A percentile compares a stretch with the other conserved stretches of the same genome.
These are phyloP conservation scores for Phlyctochytrium bullatum DNA, from an alignment of 192 early-diverging fungal genomes.

Conservation along the genomic window DNA sequence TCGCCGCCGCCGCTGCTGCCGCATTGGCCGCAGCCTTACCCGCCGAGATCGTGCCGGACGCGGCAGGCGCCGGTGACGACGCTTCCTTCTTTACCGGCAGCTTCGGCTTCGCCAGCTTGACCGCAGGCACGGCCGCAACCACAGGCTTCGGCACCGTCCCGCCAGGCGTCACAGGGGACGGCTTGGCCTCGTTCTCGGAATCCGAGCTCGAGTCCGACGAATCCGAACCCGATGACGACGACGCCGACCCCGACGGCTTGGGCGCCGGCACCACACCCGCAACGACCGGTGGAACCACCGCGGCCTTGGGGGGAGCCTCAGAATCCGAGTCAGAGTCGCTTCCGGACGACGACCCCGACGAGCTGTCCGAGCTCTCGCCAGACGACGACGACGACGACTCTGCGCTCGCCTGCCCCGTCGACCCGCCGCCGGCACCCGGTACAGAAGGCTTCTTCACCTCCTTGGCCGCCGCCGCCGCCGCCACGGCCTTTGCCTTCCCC, in stretches of 20 bases:
- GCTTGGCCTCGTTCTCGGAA: too few species aligned
- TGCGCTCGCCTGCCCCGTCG: too few species aligned
- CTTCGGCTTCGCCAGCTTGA: neutral
- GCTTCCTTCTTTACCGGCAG: neutral
- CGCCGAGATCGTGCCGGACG: neutral
- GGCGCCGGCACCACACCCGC: neutral
- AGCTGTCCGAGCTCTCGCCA: neutral
- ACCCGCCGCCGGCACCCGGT: too few species aligned
- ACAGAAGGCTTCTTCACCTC: too few species aligned
- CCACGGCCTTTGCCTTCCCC: too few species aligned
- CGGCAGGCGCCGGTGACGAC: neutral
- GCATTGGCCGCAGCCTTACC: neutral
- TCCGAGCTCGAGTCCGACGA: too few species aligned
- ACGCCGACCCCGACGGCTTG: neutral
- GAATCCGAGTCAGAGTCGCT: conserved; percentile 2
- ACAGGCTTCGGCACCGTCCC: neutral
- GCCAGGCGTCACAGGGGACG: too few species aligned
- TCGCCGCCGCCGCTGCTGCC: neutral
- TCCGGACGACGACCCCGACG: neutral
- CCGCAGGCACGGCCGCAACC: neutral
- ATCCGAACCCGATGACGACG: neutral
- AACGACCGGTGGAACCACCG: neutral
- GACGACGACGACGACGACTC: neutral
- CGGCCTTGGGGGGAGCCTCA: neutral
- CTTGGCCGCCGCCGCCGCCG: too few species aligned